Conservation (phyloP, 768 basidiomycete genomes). For the Tulasnella sp. region DNA sequence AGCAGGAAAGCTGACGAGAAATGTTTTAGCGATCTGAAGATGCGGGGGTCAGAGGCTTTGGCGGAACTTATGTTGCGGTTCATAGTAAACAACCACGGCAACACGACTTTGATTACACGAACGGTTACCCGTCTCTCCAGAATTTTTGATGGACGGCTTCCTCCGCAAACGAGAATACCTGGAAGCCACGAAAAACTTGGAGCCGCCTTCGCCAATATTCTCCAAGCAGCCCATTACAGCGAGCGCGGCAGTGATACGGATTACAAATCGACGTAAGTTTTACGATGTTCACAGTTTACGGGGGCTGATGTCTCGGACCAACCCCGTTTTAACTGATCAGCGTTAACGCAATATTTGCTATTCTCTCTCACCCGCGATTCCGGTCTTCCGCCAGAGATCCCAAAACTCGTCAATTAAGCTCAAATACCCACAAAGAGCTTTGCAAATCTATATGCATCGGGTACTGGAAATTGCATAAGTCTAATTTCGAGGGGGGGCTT, state of each 20-base stretch:
- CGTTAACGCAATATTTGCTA: background rate
- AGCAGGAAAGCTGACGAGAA: no score
- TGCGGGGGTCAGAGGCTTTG: background rate
- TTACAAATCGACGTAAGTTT: background rate
- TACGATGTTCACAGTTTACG: background rate
- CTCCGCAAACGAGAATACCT: background rate
- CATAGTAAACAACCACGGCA: background rate
- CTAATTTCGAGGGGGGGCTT: background rate
- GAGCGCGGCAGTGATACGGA: background rate
- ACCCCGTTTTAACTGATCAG: background rate
- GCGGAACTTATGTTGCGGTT: background rate
- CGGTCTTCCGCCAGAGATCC: background rate
- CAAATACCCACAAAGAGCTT: background rate
- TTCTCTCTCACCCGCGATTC: background rate
- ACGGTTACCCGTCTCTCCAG: background rate
- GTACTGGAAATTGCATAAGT: background rate
- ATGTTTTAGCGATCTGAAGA: background rate
- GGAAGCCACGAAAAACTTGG: background rate
- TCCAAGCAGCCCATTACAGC: background rate
- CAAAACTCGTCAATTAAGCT: background rate
- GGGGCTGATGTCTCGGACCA: background rate
- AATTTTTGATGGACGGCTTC: background rate
- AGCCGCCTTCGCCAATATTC: background rate
- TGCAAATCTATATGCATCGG: background rate
- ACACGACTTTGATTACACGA: background rate